Conservation (phyloP, 768 basidiomycete species). For the Strobilomyces confusus region DNA sequence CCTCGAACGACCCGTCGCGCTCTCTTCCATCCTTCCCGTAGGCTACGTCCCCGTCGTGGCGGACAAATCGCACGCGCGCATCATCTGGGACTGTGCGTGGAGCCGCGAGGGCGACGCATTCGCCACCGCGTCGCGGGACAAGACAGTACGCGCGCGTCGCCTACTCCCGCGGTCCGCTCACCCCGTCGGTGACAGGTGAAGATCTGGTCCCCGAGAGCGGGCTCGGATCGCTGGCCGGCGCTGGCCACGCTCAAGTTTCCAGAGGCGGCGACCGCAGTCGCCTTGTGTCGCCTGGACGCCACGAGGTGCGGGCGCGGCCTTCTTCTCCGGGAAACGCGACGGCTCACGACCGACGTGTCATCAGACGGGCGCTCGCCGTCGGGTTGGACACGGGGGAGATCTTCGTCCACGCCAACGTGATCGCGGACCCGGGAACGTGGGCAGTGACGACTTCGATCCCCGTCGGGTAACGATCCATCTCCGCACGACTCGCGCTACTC, state of each 20-base stretch:
- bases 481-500: not conserved
- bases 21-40: constrained; percentile 11
- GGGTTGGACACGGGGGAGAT: constrained; percentile 85
- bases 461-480: constrained; percentile 42
- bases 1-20: not conserved
- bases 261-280: constrained; percentile 82
- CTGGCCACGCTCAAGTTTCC: constrained; percentile 60
- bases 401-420: constrained; percentile 48
- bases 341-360: too few relatives aligned
- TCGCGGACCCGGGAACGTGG: constrained; percentile 41
- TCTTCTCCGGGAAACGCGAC: too few relatives aligned
- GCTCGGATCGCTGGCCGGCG: constrained; percentile 49
- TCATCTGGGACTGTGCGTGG: constrained; percentile 97
- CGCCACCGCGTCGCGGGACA: constrained; percentile 93
- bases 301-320: constrained; percentile 42
- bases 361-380: constrained; percentile 63
- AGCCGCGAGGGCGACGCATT: constrained; percentile 71
- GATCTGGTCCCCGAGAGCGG: constrained; percentile 57
- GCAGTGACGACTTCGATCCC: constrained; percentile 41
- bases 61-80: constrained; percentile 85
- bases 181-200: constrained; percentile 55
- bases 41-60: constrained; percentile 62
- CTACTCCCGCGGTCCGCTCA: not conserved
- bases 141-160: constrained; percentile 58
- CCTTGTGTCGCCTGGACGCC: constrained; percentile 44